Percentiles rank a stretch among this genome's conserved stretches.
These are phyloP conservation scores for Biancaea sappan DNA, from an alignment of 306 rosid species.

Conservation along the genomic window DNA sequence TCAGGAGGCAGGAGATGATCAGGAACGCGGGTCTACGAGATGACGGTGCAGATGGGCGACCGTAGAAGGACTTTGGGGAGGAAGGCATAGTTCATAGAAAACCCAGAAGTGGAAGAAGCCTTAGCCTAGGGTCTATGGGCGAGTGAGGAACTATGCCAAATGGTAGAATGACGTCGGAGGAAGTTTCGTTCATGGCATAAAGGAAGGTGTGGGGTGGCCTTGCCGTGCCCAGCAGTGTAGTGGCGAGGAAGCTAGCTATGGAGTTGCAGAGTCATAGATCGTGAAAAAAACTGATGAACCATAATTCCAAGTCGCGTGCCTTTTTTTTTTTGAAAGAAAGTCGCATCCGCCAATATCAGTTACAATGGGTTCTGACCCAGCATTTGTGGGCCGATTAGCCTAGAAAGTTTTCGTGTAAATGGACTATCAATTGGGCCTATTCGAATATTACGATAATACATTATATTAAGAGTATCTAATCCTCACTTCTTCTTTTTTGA, in stretches of 20 bases:
- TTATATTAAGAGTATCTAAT: too few relatives aligned
- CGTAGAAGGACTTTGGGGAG: slow-evolving; percentile 57
- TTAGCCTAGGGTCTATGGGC: neutral
- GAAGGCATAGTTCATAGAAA: slow-evolving; percentile 51
- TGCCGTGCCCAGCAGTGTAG: neutral
- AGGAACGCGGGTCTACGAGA: slow-evolving; percentile 57
- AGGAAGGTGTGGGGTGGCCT: neutral
- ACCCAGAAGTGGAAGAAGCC: slow-evolving; percentile 27
- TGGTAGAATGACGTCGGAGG: neutral
- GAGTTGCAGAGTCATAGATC: neutral
- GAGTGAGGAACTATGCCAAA: slow-evolving; percentile 9
- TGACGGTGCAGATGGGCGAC: slow-evolving; percentile 36
- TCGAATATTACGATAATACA: neutral
- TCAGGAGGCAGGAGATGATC: slow-evolving; percentile 41
- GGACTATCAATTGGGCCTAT: neutral
- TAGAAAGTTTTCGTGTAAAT: neutral
- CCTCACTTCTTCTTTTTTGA: too few relatives aligned
- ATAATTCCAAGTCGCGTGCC: neutral
- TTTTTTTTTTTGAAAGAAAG: too few relatives aligned
- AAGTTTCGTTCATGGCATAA: slow-evolving; percentile 31
- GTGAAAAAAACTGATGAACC: neutral
- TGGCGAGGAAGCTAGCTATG: neutral
- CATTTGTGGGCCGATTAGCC: neutral
- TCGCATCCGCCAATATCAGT: slow-evolving; percentile 15
- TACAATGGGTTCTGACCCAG: neutral